Evolutionary conservation across 768 basidiomycete species (phyloP), one percentile per base, ranked within the genome.

Genomic region (Auricularia cornea): DNA sequence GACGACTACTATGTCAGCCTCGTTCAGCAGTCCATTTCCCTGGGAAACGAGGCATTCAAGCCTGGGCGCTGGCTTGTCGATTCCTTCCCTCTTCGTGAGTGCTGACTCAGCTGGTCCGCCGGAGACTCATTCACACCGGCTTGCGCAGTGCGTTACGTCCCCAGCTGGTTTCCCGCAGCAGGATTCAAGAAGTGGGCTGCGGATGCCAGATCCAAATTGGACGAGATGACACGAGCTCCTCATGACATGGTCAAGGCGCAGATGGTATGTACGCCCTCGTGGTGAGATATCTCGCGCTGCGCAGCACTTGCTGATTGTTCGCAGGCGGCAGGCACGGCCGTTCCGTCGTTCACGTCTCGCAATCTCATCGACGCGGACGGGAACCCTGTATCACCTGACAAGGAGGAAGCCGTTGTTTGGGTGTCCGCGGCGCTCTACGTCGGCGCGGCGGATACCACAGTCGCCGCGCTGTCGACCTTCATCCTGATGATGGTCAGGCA

Each of bases 161-260:
- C 70, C 5, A 60, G 31, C 6, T 70, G 70, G 70, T 31, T 70
- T 23, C 70, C 70, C 0, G 69, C 67, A 28, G 65, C 66, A 2
- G 61, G 63, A 3, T 70, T 68, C 41, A 66, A 68, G 62, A 28
- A 60, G 18, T 41, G 59, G 2, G 70, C 64, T 1, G 51, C n/a
- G 48, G 29, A 16, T 3, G 68, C 41, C 41, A 60, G 57, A 10
- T 28, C 3, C 16, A 66, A 61, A n/a, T 41, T 65, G 44, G 32
- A 65, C 29, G 60, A 63, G 33, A 60, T 64, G 30, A 61, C 54
- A 20, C 33, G 67, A 14, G 56, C 52, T 3, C 70, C 70, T 30
- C 48, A 64, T 40, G 64, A 59, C 28, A 62, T 59, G 38, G 68
- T 67, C 26, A 67, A 68, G 62, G 59, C 60, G 32, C 64, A 66